Evolutionary conservation across 2,329 filamentous ascomycete genomes (phyloP).

Genomic region (Amesomyces nigricolor): DNA sequence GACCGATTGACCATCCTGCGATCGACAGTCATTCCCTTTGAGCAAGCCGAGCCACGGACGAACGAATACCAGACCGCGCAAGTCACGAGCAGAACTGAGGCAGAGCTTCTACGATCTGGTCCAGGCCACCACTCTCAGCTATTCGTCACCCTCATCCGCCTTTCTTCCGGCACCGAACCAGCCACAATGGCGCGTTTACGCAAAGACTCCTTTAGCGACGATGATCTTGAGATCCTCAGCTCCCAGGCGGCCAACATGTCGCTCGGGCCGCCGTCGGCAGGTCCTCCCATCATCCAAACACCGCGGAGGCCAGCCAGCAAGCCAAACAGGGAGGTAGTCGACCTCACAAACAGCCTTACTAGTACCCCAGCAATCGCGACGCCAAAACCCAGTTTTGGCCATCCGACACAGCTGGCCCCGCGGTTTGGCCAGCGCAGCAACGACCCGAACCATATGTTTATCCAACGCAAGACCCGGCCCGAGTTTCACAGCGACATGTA

Average conservation of each 20-base stretch:
- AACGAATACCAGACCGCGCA: constrained; percentile 1
- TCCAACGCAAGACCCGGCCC: constrained; percentile 47
- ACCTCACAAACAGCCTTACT: constrained; percentile 30
- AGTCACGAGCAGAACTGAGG: constrained; percentile 17
- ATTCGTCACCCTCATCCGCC: constrained; percentile 6
- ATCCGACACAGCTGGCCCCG: constrained; percentile 39
- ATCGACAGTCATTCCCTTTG: constrained; percentile 9
- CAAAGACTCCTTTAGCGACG: constrained; percentile 33
- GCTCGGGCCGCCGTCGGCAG: constrained; percentile 3
- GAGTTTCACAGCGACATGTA: constrained; percentile 51
- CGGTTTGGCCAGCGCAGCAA: constrained; percentile 32
- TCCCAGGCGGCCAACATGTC: constrained; percentile 31
- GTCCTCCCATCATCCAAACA: constrained; percentile 33
- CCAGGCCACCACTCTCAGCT: constrained; percentile 23
- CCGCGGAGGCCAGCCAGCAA: constrained; percentile 34
- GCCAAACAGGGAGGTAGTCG: constrained; percentile 30
- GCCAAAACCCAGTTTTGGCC: constrained; percentile 30
- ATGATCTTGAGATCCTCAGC: constrained; percentile 33
- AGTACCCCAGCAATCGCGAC: constrained; percentile 21
- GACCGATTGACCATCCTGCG: constrained; percentile 23
- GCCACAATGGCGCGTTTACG: constrained; percentile 21
- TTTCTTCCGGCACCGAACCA: neutral
- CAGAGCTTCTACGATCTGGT: constrained; percentile 27
- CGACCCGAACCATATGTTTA: constrained; percentile 43
- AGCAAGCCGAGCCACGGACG: neutral